Evolutionary conservation across 164 flowering plant genomes (phyloP), one percentile per base, ranked within the genome.

Genomic region (Protea cynaroides): DNA sequence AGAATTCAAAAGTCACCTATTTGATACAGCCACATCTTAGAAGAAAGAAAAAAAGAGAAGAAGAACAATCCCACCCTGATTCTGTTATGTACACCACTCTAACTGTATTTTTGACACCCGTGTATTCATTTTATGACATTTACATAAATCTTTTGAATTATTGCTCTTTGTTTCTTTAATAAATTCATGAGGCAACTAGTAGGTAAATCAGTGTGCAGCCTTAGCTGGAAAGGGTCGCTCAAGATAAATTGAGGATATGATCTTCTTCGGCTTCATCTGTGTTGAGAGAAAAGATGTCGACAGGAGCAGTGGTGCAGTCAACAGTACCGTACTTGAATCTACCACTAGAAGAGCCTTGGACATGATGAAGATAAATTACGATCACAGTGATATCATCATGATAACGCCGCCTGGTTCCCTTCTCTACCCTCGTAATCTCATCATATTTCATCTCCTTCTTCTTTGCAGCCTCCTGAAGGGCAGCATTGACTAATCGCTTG

Each of bases 371-470:
- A 57, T 74, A 81, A 1, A 78, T 68, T 25, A 81, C 84, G 4
- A 81, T 72, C 50, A 81, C 84, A 8, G 79, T 74, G 22, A 81
- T 81, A 58, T 78, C 82, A 65, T 81, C 84, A 13, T 81, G 84
- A 59, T 78, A 78, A 59, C 78, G 82, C 40, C 80, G 74, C 59
- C 84, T 59, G 7, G 70, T 23, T 10, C 84, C 84, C 50, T 75
- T 81, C 65, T 76, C 82, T 7, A 81, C 76, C 58, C 60, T 76
- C 40, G 66, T 78, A 18, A 81, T 72, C 67, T 78, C 82, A 12
- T 72, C 72, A 21, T 81, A 81, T 61, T 79, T 76, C 80, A 81
- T 72, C 29, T 81, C 82, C 60, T 80, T 74, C 67, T 76, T 81
- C 73, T 58, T 81, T 4, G 82, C 84, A 36, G 80, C 84, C 60